Percentiles rank a stretch among this genome's conserved stretches.
Evolutionary conservation across 1,284 basidiomycete species (phyloP).

Genomic region (Naganishia sp.): DNA sequence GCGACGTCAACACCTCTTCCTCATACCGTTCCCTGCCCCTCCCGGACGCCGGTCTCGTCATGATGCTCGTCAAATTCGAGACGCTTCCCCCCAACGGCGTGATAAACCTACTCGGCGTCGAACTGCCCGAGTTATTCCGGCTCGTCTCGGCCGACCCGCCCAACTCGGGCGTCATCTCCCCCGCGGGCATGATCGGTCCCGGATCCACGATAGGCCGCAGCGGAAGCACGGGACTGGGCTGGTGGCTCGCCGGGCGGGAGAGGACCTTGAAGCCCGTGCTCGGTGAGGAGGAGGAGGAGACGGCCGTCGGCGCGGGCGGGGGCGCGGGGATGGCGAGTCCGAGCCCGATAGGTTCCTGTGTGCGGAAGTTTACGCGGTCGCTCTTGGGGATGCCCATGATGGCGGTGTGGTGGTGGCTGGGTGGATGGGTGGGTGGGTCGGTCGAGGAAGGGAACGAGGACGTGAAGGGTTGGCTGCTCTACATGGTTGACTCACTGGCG

Average conservation of each 20-base stretch:
- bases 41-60: not conserved
- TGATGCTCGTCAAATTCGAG: not conserved
- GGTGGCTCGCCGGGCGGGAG: slow-evolving; percentile 21
- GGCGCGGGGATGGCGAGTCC: slow-evolving; percentile 1
- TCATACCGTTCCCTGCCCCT: not conserved
- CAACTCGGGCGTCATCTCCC: not conserved
- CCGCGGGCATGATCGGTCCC: not conserved
- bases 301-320: not conserved
- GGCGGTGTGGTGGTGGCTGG: not conserved
- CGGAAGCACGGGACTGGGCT: not conserved
- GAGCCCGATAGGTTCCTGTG: slow-evolving; percentile 1
- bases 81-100: not conserved
- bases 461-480: not conserved
- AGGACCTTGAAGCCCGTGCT: slow-evolving; percentile 28
- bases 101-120: slow-evolving; percentile 9
- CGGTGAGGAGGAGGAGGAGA: too few species aligned
- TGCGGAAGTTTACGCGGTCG: slow-evolving; percentile 7
- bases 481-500: not conserved
- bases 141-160: not conserved
- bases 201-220: not conserved
- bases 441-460: not conserved
- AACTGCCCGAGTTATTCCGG: slow-evolving; percentile 7
- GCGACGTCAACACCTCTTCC: too few species aligned
- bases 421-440: not conserved
- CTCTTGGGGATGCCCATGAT: slow-evolving; percentile 23